A percentile compares a stretch with the other conserved stretches of the same genome.
These are phyloP conservation scores for Hypomontagnella monticulosa DNA, from an alignment of 495 filamentous ascomycete genomes.

Conservation along the genomic window DNA sequence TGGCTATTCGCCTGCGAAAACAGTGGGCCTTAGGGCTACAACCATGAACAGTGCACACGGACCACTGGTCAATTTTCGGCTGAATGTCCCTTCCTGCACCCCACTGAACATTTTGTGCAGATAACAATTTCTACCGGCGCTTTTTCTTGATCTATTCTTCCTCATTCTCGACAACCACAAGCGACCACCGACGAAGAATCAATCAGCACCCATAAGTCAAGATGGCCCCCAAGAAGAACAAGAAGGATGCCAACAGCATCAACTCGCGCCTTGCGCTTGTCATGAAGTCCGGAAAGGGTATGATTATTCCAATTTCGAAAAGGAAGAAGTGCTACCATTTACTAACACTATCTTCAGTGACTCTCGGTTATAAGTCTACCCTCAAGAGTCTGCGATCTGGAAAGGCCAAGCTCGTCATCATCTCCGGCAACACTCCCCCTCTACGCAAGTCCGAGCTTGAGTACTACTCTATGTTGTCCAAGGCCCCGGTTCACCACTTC, in stretches of 20 bases:
- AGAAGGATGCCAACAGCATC: slow-evolving; percentile 86
- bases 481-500: slow-evolving; percentile 95
- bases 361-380: slow-evolving; percentile 93
- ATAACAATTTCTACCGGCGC: slow-evolving; percentile 8
- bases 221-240: slow-evolving; percentile 95
- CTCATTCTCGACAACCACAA: slow-evolving; percentile 38
- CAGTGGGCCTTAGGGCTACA: slow-evolving; percentile 57
- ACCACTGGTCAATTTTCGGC: slow-evolving; percentile 22
- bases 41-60: slow-evolving; percentile 33
- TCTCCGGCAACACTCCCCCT: slow-evolving; percentile 94
- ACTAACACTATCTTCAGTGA: slow-evolving; percentile 60
- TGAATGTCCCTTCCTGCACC: slow-evolving; percentile 5
- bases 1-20: slow-evolving; percentile 25
- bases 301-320: slow-evolving; percentile 33
- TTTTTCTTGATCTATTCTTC: slow-evolving; percentile 33
- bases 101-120: slow-evolving; percentile 25
- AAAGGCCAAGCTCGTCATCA: slow-evolving; percentile 80
- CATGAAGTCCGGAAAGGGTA: slow-evolving; percentile 94
- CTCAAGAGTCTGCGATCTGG: slow-evolving; percentile 92
- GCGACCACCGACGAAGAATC: slow-evolving; percentile 35
- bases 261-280: slow-evolving; percentile 78
- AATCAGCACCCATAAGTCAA: slow-evolving; percentile 31
- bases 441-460: slow-evolving; percentile 95
- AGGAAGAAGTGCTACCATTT: slow-evolving; percentile 10
- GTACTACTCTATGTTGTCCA: slow-evolving; percentile 88